Percentiles rank a stretch among this genome's conserved stretches.
phyloP scores from a whole-genome alignment of 768 basidiomycete species.

The Hemileccinum impolitum region DNA sequence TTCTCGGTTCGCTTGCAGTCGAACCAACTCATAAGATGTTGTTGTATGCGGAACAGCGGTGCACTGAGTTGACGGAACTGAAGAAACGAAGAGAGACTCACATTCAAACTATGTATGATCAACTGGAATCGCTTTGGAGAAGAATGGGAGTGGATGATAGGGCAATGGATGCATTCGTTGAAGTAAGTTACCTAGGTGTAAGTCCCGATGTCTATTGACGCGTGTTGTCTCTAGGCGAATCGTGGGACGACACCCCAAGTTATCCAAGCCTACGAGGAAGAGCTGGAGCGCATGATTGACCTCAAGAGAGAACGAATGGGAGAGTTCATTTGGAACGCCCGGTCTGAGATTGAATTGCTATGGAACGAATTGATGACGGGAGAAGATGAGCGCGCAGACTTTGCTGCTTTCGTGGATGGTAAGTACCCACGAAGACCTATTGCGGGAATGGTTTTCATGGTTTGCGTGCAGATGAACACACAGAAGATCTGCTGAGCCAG shows the following conservation, averaged over 20 bases:
- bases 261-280: conserved; percentile 81
- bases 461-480: conserved; percentile 65
- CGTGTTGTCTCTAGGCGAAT: conserved; percentile 34
- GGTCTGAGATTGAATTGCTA: conserved; percentile 73
- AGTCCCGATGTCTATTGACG: background rate
- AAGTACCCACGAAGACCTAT: conserved; percentile 16
- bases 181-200: conserved; percentile 35
- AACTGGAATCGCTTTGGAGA: conserved; percentile 87
- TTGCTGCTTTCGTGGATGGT: conserved; percentile 85
- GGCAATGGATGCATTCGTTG: conserved; percentile 92
- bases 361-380: conserved; percentile 88
- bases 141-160: conserved; percentile 75
- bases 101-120: conserved; percentile 93
- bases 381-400: conserved; percentile 77
- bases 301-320: conserved; percentile 86
- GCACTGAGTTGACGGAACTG: conserved; percentile 60
- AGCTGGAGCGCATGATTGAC: conserved; percentile 86
- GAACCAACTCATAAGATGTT: conserved; percentile 78
- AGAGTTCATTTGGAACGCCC: conserved; percentile 75
- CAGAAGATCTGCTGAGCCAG: conserved; percentile 78
- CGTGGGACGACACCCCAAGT: conserved; percentile 78
- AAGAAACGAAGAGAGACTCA: conserved; percentile 74
- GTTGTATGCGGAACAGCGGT: conserved; percentile 60
- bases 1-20: conserved; percentile 44
- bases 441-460: background rate